Base-by-base conservation (phyloP, 352 stramenopile species). In the Thraustochytrium sp. region DNA sequence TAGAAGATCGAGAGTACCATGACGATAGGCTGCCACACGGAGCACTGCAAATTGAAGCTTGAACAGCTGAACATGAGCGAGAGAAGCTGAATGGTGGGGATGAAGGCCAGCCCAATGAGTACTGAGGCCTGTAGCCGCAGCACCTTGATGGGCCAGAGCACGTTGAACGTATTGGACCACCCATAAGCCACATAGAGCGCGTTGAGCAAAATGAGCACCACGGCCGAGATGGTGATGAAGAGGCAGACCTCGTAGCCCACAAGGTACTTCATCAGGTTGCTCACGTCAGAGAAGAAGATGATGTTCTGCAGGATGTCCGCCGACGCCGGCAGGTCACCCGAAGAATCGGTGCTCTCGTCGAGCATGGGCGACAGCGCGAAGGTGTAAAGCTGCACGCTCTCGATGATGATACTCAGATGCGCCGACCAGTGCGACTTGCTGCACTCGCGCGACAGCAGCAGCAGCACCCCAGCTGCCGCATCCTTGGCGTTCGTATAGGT, bases 101-200 rank as follows among this genome's bases (percentile, higher is more conserved):
- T 82, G 51, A 82, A 82, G 8, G 74, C 74, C n/a, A 82, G 18
- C 9, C 74, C 74, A 51, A 82, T 73, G 29, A 82, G 37, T 11
- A 76, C 53, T 37, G 21, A 37, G 18, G 56, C 49, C n/a, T 56
- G 29, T 3, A 82, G 16, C 18, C 53, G 74, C 1, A 82, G 42
- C 23, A 82, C n/a, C 74, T 82, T 82, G 55, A 82, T 82, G 11
- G 74, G 53, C 74, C 74, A 82, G 2, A 82, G 34, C 16, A 82
- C 53, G 34, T 82, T 82, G 74, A 73, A 73, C 8, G 51, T 40
- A 18, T 53, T 73, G 16, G 74, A 65, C 74, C 74, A 82, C 49
- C 34, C 56, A 38, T 82, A 82, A 8, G 37, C 74, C 3, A 82
- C 74, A 51, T 82, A 82, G 8, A 73, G 5, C 29, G 51, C 53